Evolutionary conservation across 2,329 filamentous ascomycete genomes (phyloP), one percentile per base, ranked within the genome.

Genomic region (Pezicula neosporulosa): DNA sequence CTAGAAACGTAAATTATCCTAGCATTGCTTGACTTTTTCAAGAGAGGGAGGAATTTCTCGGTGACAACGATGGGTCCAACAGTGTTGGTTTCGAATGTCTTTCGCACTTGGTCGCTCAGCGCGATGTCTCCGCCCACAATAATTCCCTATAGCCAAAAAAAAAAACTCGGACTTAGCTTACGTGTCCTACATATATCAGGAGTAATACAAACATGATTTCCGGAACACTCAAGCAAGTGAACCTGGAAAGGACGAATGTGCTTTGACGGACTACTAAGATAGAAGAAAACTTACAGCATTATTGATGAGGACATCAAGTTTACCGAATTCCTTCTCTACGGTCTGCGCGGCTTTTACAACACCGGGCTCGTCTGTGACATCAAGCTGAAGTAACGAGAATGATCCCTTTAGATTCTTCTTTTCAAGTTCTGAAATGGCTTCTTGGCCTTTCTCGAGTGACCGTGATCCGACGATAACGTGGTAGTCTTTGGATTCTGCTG

Each of bases 231-330:
- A 24, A 24, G 24, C 7, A 24, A 4, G 7, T 24, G 24, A 24
- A 24, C 24, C 24, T 24, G 3, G 24, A 4, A 24, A 24, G 24
- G 24, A 24, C 24, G 3, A 24, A 24, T 24, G 3, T 24, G 24
- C 24, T 24, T 6, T 6, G 24, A 24, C 24, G 24, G 24, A 24
- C 24, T 24, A 24, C n/a, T n/a, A n/a, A n/a, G n/a, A n/a, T n/a
- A n/a, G n/a, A n/a, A n/a, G n/a, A 6, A 24, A 24, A 24, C 24
- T 24, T 24, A 24, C 24, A 24, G 59, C 59, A 44, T 64, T 64
- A 48, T 60, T 60, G 48, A 62, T 51, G 15, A 63, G 56, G 44
- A 69, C 55, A 46, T 72, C 66, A 3, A 71, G 54, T 6, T 50
- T 60, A 2, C 57, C 50, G 33, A 52, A 54, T 3, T 56, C 49